These are phyloP conservation scores for Protomyces inundatus DNA, from an alignment of 1,139 yeast species.

Conservation along the genomic window DNA sequence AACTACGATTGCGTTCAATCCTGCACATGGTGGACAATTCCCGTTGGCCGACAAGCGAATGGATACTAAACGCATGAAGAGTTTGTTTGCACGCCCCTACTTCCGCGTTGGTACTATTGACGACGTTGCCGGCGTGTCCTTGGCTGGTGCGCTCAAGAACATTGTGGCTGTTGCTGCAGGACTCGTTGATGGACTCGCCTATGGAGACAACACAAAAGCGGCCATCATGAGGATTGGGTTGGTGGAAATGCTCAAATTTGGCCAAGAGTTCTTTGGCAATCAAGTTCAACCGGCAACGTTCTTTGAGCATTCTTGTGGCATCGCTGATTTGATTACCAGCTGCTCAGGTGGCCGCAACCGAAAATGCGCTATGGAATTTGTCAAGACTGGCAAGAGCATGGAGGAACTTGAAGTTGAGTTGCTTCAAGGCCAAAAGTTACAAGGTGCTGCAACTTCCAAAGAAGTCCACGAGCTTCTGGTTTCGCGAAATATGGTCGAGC, in stretches of 20 bases:
- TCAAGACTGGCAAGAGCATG: conserved; percentile 42
- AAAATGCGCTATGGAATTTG: conserved; percentile 61
- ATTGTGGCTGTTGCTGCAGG: conserved; percentile 92
- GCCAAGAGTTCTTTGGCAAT: conserved; percentile 64
- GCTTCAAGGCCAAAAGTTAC: conserved; percentile 90
- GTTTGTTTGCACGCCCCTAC: conserved; percentile 87
- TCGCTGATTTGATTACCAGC: conserved; percentile 92
- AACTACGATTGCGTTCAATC: conserved; percentile 83
- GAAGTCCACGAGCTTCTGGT: conserved; percentile 83
- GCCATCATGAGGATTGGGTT: conserved; percentile 93
- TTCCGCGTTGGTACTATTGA: conserved; percentile 86
- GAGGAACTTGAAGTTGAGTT: conserved; percentile 74
- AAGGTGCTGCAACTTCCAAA: conserved; percentile 80
- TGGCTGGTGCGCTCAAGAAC: conserved; percentile 93
- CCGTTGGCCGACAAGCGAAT: conserved; percentile 22
- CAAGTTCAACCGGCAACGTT: conserved; percentile 66
- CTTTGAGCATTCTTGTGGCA: conserved; percentile 91
- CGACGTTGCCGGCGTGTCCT: conserved; percentile 88
- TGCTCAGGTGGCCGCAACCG: conserved; percentile 96
- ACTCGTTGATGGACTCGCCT: conserved; percentile 88
- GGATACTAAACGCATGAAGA: conserved; percentile 42
- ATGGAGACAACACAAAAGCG: conserved; percentile 98
- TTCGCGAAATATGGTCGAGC: conserved; percentile 54
- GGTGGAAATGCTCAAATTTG: conserved; percentile 79
- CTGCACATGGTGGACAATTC: conserved; percentile 54